Evolutionary conservation across 345 rosid genomes (phyloP).

Genomic region (Punica granatum): DNA sequence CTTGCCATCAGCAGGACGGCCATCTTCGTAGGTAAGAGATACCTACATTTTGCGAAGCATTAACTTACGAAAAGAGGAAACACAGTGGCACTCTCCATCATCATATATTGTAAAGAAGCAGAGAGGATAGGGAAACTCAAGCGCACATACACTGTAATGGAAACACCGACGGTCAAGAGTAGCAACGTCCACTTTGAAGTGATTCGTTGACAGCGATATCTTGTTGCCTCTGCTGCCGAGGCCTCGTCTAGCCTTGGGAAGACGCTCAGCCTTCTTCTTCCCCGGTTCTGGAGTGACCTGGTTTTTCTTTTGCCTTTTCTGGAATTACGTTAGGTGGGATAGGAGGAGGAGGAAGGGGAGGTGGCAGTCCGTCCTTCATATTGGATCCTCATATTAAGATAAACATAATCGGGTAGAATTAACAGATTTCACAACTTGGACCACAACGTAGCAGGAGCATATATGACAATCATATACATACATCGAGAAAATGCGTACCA

Average conservation of each 20-base stretch:
- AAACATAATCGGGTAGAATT: not conserved
- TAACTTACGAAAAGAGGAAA: no score
- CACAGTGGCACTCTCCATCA: not conserved
- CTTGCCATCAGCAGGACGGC: constrained; percentile 32
- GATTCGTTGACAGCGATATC: constrained; percentile 25
- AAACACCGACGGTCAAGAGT: constrained; percentile 27
- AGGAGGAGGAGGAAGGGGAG: constrained; percentile 29
- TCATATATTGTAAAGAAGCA: not conserved
- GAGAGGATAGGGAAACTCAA: not conserved
- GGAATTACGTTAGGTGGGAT: constrained; percentile 30
- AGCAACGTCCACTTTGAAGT: constrained; percentile 33
- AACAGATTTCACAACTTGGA: not conserved
- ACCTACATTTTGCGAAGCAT: constrained; percentile 17
- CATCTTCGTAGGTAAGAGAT: constrained; percentile 35
- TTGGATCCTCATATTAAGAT: not conserved
- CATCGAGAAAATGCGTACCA: no score
- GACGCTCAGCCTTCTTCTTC: constrained; percentile 24
- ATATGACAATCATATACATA: no score
- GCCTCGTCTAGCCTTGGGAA: constrained; percentile 32
- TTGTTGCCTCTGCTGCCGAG: constrained; percentile 33
- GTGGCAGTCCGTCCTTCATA: constrained; percentile 11
- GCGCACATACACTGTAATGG: constrained; percentile 29
- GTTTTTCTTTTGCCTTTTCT: constrained; percentile 4
- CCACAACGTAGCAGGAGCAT: no score
- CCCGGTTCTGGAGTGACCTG: constrained; percentile 2